Evolutionary conservation across 345 rosid species (phyloP).

Genomic region (Salix viminalis): DNA sequence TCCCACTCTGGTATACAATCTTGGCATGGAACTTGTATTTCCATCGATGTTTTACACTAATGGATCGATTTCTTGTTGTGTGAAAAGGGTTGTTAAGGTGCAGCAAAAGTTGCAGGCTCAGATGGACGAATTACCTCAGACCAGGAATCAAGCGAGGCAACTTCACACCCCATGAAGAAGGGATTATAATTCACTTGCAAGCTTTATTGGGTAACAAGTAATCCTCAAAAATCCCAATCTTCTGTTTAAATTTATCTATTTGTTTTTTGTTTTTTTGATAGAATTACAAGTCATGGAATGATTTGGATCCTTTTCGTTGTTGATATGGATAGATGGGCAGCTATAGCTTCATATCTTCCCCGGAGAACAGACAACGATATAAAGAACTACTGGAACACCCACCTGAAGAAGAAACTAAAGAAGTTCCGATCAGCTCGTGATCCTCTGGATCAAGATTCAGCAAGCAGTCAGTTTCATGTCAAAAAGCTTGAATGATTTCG

Average conservation of each 20-base stretch:
- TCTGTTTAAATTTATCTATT: neutral
- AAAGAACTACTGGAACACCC: conserved; percentile 99
- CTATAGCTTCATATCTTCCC: conserved; percentile 97
- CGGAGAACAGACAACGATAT: conserved; percentile 95
- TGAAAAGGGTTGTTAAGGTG: conserved; percentile 70
- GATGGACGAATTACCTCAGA: conserved; percentile 98
- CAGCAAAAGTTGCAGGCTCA: conserved; percentile 98
- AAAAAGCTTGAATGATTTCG: conserved; percentile 11
- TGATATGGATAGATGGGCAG: conserved; percentile 70
- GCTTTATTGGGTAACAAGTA: conserved; percentile 99
- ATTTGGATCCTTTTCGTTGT: neutral
- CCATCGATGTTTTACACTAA: neutral
- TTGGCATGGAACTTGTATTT: neutral
- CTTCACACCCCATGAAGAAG: conserved; percentile 96
- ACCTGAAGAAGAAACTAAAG: conserved; percentile 92
- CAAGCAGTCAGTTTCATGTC: conserved; percentile 16
- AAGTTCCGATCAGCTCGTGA: conserved; percentile 48
- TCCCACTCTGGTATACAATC: neutral
- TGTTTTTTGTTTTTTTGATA: neutral
- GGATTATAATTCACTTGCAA: conserved; percentile 95
- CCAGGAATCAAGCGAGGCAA: conserved; percentile 99
- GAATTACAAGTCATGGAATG: neutral
- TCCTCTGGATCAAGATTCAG: conserved; percentile 28
- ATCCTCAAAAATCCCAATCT: conserved; percentile 22
- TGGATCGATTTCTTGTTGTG: neutral